Base-by-base conservation (phyloP, 2,329 filamentous ascomycete species). In the Arachnopeziza araneosa region DNA sequence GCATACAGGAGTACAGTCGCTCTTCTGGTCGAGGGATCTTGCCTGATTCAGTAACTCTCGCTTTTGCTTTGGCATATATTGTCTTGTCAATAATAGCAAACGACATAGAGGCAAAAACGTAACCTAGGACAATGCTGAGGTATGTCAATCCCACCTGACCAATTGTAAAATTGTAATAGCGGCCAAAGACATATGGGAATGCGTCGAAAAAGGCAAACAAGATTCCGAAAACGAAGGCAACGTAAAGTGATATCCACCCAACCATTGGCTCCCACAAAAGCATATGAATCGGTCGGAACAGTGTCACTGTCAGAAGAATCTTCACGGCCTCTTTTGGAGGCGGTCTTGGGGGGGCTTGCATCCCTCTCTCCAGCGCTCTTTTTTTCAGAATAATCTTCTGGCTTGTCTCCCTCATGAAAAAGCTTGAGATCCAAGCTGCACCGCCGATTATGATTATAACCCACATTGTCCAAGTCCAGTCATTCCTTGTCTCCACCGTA, bases 381-480 rank as follows among this genome's bases (percentile, higher is more conserved):
- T 30, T n/a, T 30, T 30, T 30, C 26, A 30, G 26, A 30, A 30
- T 30, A 30, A 30, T 30, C 9, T 30, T 30, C 26, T 30, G 26
- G 64, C 70, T 61, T 51, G 72, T 68, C 65, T 74, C 74, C 52
- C 60, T 65, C 77, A 67, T 19, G 80, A 59, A 10, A 79, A 61
- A 0, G 73, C 76, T 21, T 80, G 60, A 2, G 74, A 50, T 1
- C 74, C 74, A 76, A 2, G 75, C 64, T 3, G 69, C 71, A 0
- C 72, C 71, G 63, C 80, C 73, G 54, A 85, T 83, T 51, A 79
- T 67, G 0, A 79, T 82, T 22, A 84, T 74, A 30, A 30, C 26
- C 74, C 81, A 85, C 14, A 76, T 76, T 0, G 80, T 84, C 81
- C 82, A 84, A 21, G 81, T 74, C 82, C 82, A 84, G 17, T 80